A percentile compares a stretch with the other conserved stretches of the same genome.
Conservation (phyloP, 1,284 basidiomycete species). For the Pseudozyma sp. region DNA sequence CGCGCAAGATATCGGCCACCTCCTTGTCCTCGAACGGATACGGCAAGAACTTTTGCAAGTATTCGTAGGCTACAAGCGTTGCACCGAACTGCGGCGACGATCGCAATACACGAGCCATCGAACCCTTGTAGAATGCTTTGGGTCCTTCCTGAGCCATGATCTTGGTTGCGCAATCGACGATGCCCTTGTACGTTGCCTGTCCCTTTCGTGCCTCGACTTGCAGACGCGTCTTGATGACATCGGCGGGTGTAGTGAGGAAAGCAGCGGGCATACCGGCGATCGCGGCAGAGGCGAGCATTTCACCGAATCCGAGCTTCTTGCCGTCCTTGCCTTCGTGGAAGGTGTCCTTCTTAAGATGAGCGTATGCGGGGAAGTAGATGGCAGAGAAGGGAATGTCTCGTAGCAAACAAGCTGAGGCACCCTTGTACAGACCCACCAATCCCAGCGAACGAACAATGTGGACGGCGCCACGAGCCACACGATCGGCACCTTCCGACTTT, state of each 20-base stretch:
- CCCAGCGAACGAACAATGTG: constrained; percentile 95
- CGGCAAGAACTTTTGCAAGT: constrained; percentile 71
- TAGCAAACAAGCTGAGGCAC: constrained; percentile 83
- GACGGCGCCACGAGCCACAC: constrained; percentile 82
- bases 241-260: constrained; percentile 72
- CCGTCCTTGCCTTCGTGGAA: constrained; percentile 96
- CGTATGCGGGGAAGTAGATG: constrained; percentile 73
- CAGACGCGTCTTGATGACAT: constrained; percentile 98
- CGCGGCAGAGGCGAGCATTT: constrained; percentile 85
- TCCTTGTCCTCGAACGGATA: constrained; percentile 48
- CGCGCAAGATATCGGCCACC: constrained; percentile 45
- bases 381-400: constrained; percentile 89
- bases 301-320: constrained; percentile 89
- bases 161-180: constrained; percentile 87
- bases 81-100: constrained; percentile 82
- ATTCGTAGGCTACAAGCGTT: constrained; percentile 89
- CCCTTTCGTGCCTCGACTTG: constrained; percentile 96
- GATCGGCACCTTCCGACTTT: constrained; percentile 78
- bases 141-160: constrained; percentile 87
- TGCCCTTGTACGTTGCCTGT: constrained; percentile 90
- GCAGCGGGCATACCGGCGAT: constrained; percentile 90
- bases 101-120: constrained; percentile 87
- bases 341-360: constrained; percentile 81
- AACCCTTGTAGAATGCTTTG: constrained; percentile 93
- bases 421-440: constrained; percentile 90